A percentile compares a stretch with the other conserved stretches of the same genome.
Conservation (phyloP, 108 stramenopile genomes). For the Halocafeteria seosinensis region DNA sequence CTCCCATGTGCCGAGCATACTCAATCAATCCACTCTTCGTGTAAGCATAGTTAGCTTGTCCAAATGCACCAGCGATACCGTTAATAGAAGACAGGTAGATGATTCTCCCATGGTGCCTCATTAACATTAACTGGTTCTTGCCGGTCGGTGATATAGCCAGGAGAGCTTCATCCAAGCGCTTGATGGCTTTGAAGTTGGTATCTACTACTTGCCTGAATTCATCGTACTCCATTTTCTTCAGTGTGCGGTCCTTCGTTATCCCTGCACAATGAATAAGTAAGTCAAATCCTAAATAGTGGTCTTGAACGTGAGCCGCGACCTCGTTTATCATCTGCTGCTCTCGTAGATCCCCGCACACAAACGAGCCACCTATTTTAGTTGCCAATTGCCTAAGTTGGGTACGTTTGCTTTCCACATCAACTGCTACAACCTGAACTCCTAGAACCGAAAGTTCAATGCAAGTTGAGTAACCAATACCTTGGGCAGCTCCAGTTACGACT, state of each 20-base stretch:
- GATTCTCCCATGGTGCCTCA: background rate
- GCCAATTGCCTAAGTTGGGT: no score
- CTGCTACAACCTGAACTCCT: no score
- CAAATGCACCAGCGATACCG: conserved; percentile 11
- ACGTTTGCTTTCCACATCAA: no score
- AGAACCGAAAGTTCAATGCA: no score
- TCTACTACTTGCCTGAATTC: background rate
- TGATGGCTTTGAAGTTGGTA: conserved; percentile 4
- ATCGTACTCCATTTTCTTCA: background rate
- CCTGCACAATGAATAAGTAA: conserved; percentile 9
- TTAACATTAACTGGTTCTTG: background rate
- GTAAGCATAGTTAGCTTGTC: conserved; percentile 4
- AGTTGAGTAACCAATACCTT: no score
- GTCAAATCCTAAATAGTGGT: background rate
- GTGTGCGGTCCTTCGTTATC: conserved; percentile 1
- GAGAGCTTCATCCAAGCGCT: background rate
- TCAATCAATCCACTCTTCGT: conserved; percentile 3
- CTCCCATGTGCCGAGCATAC: background rate
- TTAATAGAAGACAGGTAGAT: conserved; percentile 1
- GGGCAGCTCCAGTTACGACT: no score
- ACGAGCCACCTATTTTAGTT: no score
- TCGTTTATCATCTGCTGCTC: no score
- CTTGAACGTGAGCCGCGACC: background rate
- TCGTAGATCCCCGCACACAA: no score
- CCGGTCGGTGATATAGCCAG: background rate